Base-by-base conservation (phyloP, 208 protist genomes). In the Crithidia thermophila region DNA sequence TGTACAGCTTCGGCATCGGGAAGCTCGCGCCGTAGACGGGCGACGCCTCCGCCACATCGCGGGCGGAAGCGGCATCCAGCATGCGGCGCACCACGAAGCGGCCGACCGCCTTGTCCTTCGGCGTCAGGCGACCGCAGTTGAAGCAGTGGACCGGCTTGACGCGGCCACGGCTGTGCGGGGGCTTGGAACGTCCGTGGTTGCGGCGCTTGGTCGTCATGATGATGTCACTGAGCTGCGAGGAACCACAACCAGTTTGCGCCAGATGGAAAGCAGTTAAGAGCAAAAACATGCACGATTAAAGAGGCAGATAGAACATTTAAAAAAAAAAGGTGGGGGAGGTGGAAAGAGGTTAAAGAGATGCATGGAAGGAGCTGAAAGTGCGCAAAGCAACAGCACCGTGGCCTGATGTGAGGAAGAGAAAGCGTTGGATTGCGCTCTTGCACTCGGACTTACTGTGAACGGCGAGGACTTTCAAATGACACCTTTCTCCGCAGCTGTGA, bases 81-180 rank as follows among this genome's bases (percentile, higher is more conserved):
- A 99, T 99, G 89, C 98, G 98, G 82, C 98, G 95, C 65, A 99
- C 96, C 40, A 99, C 82, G 82, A 99, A 99, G 82, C 98, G 95
- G 81, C 98, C 97, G 69, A 99, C 94, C 21, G 98, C 97, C 91
- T 99, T 99, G 72, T 99, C 98, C 94, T 99, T 97, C 50, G 91
- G 84, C 28, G 69, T 81, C 59, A 97, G 85, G 52, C 90, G 93
- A 75, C 87, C 83, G 78, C 93, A 97, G 93, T 97, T 97, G 81
- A 94, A 94, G 88, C 93, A 97, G 88, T 96, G 90, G 57, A 97
- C 85, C 40, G 90, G 93, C 63, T 84, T 93, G 72, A 89, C 85
- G 76, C 90, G 93, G 57, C 90, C 93, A 76, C 93, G 93, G 84
- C 85, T 90, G 90, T 85, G 62, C 81, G 91, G 87, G 59, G 88